Base-by-base conservation (phyloP, 1,284 basidiomycete genomes). In the Anthracocystis walkeri region DNA sequence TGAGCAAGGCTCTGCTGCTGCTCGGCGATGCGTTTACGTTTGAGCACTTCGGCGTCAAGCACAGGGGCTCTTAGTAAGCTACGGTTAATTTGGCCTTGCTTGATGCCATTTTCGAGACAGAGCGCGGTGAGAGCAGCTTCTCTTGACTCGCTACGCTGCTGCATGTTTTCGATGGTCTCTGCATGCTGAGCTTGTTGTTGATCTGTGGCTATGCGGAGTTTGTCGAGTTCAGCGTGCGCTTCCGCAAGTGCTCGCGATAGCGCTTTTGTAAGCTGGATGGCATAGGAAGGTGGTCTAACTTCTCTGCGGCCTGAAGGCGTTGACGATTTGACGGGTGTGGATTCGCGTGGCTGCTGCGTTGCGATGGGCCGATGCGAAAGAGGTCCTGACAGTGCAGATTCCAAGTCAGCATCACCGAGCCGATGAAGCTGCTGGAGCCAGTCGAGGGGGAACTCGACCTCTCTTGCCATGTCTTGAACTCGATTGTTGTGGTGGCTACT, bases 81-180 rank as follows among this genome's bases (percentile, higher is more conserved):
- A 23, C 77, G 73, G n/a, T 68, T 54, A 50, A 78, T 76, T 35
- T 78, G 69, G 23, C 77, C 77, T 58, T 66, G 61, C 61, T 76
- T 74, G 65, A 78, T 78, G 50, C 73, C 77, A 41, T 76, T 65
- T 41, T 76, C 69, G 7, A 70, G 70, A 41, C 77, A 78, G 29
- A 78, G 73, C 4, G 35, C 45, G 23, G 56, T 75, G 31, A 78
- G 56, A 6, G 77, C 77, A 7, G 60, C 51, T 50, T 78, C 77
- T 20, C 77, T 52, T 2, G 77, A 73, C 41, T 76, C 72, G 52
- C 38, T 66, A 18, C 71, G 65, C 56, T 72, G 69, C 33, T 72
- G 65, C 44, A 63, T 35, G 29, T 68, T 61, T 25, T 76, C 74
- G 6, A 76, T n/a, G 2, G 58, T 49, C 33, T 69, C 53, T 25